Evolutionary conservation across 2,329 filamentous ascomycete genomes (phyloP).

Genomic region (Botrytis pseudocinerea): DNA sequence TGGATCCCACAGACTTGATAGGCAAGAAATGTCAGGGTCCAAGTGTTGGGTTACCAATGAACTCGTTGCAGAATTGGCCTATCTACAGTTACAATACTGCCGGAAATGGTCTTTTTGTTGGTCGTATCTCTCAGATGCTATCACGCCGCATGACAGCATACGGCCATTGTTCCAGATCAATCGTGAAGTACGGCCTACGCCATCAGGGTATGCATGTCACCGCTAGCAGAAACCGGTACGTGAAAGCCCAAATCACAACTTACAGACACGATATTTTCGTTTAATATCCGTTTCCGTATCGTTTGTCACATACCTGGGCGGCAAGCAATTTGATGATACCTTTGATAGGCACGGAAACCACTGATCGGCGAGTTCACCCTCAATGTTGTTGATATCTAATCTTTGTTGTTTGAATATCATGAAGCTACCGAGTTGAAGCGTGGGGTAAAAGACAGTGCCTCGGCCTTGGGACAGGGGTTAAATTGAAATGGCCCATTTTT

Average conservation of each 20-base stretch:
- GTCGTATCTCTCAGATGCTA: neutral
- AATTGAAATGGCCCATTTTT: neutral
- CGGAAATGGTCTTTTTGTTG: neutral
- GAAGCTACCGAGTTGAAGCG: neutral
- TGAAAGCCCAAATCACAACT: neutral
- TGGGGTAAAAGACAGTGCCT: neutral
- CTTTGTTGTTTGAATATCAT: too few relatives aligned
- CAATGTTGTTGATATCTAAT: neutral
- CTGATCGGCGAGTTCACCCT: neutral
- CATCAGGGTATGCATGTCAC: neutral
- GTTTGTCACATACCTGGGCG: neutral
- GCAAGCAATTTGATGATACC: neutral
- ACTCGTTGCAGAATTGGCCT: neutral
- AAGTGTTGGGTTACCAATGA: neutral
- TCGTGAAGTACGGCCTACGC: neutral
- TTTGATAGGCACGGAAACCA: neutral
- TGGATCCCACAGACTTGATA: neutral
- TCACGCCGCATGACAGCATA: conserved; percentile 8
- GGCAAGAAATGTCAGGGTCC: neutral
- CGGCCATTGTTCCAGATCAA: neutral
- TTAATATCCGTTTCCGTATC: neutral
- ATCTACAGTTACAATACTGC: neutral
- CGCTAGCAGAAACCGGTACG: neutral
- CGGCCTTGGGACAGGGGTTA: neutral
- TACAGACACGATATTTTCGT: neutral